Conservation (phyloP, 2,329 filamentous ascomycete genomes). For the Epichloe glyceriae region DNA sequence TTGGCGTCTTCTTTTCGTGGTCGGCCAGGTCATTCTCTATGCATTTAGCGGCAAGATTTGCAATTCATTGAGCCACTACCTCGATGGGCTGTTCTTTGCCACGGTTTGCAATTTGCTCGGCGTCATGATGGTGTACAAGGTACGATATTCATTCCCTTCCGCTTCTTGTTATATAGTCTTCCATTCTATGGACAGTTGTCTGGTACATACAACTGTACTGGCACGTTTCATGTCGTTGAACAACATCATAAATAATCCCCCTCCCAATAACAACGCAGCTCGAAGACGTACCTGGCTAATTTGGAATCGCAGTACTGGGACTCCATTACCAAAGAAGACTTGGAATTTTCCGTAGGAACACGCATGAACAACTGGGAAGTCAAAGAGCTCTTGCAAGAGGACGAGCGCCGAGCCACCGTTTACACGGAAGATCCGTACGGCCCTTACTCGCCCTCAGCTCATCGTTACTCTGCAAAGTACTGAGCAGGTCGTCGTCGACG, state of each 20-base stretch:
- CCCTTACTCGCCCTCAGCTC: slow-evolving; percentile 31
- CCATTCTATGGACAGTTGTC: not conserved
- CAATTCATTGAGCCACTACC: slow-evolving; percentile 71
- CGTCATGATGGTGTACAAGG: slow-evolving; percentile 99
- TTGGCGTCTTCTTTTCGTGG: slow-evolving; percentile 86
- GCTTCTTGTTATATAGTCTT: not conserved
- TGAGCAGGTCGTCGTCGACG: slow-evolving; percentile 14
- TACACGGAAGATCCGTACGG: slow-evolving; percentile 57
- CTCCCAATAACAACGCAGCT: not conserved
- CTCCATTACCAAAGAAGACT: slow-evolving; percentile 93
- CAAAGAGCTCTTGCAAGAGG: slow-evolving; percentile 76
- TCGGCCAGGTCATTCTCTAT: slow-evolving; percentile 87
- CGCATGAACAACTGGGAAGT: slow-evolving; percentile 98
- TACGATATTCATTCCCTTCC: slow-evolving; percentile 18
- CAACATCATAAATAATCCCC: too few species aligned
- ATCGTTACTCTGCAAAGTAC: slow-evolving; percentile 34
- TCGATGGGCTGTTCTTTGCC: slow-evolving; percentile 89
- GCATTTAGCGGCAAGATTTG: slow-evolving; percentile 80
- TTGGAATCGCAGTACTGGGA: slow-evolving; percentile 74
- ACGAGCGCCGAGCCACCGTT: slow-evolving; percentile 60
- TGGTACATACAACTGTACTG: too few species aligned
- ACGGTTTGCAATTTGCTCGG: slow-evolving; percentile 86
- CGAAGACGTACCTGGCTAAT: not conserved
- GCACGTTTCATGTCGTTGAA: too few species aligned
- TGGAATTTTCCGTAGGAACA: slow-evolving; percentile 93